A percentile compares a stretch with the other conserved stretches of the same genome.
Conservation (phyloP, 805 yeast genomes). For the Teunomyces funiuensis region DNA sequence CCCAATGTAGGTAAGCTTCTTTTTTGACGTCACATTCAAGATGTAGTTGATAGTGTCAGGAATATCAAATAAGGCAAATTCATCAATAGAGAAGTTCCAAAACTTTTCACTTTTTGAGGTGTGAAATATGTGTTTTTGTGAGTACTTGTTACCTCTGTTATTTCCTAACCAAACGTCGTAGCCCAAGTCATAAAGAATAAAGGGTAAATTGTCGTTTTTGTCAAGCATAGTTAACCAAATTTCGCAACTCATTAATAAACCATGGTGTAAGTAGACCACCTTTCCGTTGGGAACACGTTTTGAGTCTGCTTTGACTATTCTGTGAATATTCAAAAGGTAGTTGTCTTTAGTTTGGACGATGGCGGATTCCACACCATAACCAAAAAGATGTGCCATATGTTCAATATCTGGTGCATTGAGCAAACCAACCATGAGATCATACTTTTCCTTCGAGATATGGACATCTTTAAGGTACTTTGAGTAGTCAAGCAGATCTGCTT, state of each 20-base stretch:
- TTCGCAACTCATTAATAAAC: constrained; percentile 86
- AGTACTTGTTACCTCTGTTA: constrained; percentile 90
- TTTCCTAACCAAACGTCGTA: constrained; percentile 96
- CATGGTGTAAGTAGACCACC: constrained; percentile 86
- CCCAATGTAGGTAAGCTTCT: constrained; percentile 69
- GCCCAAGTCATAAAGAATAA: constrained; percentile 73
- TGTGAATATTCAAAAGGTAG: constrained; percentile 72
- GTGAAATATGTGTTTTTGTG: constrained; percentile 64
- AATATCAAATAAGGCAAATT: constrained; percentile 86
- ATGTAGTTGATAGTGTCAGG: constrained; percentile 81
- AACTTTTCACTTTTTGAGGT: constrained; percentile 47
- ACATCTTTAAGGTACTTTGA: constrained; percentile 21
- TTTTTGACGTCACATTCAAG: constrained; percentile 43
- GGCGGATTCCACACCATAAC: constrained; percentile 72
- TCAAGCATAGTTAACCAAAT: constrained; percentile 57
- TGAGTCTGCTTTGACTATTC: constrained; percentile 45
- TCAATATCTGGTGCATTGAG: constrained; percentile 54
- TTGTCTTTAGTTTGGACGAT: constrained; percentile 76
- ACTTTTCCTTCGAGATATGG: constrained; percentile 19
- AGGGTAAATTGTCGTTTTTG: constrained; percentile 56
- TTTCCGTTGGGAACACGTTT: constrained; percentile 23
- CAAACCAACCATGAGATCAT: constrained; percentile 35
- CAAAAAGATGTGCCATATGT: constrained; percentile 66
- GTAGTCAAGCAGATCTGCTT: constrained; percentile 17
- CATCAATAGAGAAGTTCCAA: constrained; percentile 92